Evolutionary conservation across 2,329 filamentous ascomycete species (phyloP), one percentile per base, ranked within the genome.

Genomic region (Phyllosticta citribraziliensis): DNA sequence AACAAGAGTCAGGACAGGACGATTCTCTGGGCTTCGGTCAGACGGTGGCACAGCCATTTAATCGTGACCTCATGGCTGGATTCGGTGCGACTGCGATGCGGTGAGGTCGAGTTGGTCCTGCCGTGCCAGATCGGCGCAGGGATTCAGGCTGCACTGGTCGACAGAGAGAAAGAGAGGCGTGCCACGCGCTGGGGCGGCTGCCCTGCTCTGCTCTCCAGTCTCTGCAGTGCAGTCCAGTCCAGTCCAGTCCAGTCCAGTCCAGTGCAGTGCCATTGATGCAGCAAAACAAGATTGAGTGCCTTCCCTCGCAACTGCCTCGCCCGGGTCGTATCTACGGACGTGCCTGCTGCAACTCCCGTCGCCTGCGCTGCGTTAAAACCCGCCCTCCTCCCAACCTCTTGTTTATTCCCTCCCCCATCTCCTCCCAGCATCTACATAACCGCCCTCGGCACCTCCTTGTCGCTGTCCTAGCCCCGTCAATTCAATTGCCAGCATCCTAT

Each of bases 291-390:
- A 60, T 60, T 60, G 58, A 33, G 3, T 50, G 52, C 52, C 20
- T 62, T 50, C 35, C 52, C 20, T 62, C 63, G 62, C 63, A 62
- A 62, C 64, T 50, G 56, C 35, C 62, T 62, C 55, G 54, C 30
- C 27, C 55, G 20, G 55, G 52, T 54, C 33, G 9, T 40, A 40
- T 33, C 58, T 61, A 54, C 56, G n/a, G n/a, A n/a, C n/a, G 56
- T 47, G 25, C 35, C 60, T 52, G 27, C 22, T 22, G 22, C 22
- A n/a, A n/a, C n/a, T n/a, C n/a, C n/a, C n/a, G n/a, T n/a, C n/a
- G n/a, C n/a, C n/a, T n/a, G n/a, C n/a, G n/a, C 22, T 22, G 22
- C 22, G 20, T 27, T 12, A 53, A 53, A 53, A 24, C 52, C 25
- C 52, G 25, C 25, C 52, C 25, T 22, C 58, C 52, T 56, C 54